Conservation (phyloP, 2,329 filamentous ascomycete genomes). For the Triangularia verruculosa region DNA sequence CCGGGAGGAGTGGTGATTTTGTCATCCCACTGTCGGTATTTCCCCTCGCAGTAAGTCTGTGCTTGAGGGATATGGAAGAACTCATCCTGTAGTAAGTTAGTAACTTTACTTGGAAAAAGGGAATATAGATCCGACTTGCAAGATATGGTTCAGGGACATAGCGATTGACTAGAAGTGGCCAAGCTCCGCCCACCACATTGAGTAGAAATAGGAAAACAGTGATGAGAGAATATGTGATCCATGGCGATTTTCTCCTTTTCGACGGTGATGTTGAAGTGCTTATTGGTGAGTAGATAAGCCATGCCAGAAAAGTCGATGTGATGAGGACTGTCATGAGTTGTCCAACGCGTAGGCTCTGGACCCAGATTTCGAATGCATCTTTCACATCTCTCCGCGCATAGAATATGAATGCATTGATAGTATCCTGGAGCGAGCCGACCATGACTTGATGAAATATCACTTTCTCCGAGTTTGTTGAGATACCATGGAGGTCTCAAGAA, state of each 20-base stretch:
- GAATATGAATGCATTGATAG: background rate
- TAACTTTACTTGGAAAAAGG: background rate
- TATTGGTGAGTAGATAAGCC: background rate
- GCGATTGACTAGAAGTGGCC: constrained; percentile 39
- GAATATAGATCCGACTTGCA: constrained; percentile 34
- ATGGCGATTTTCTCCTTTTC: background rate
- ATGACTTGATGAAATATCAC: background rate
- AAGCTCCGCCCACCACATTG: constrained; percentile 30
- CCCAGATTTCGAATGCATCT: background rate
- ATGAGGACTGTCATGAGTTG: background rate
- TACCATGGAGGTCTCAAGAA: background rate
- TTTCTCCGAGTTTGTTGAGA: background rate
- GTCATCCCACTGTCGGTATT: constrained; percentile 81
- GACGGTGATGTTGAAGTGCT: background rate
- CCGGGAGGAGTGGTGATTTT: constrained; percentile 97
- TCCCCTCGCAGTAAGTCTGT: constrained; percentile 75
- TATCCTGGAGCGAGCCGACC: background rate
- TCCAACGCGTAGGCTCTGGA: background rate
- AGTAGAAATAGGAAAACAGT: constrained; percentile 27
- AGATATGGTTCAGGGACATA: constrained; percentile 54
- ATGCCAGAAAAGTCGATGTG: background rate
- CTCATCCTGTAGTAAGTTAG: constrained; percentile 61
- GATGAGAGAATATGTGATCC: background rate
- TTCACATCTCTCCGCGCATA: background rate
- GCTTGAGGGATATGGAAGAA: constrained; percentile 89